Evolutionary conservation across 164 flowering plant genomes (phyloP), one percentile per base, ranked within the genome.

Genomic region (Echeveria elegans): DNA sequence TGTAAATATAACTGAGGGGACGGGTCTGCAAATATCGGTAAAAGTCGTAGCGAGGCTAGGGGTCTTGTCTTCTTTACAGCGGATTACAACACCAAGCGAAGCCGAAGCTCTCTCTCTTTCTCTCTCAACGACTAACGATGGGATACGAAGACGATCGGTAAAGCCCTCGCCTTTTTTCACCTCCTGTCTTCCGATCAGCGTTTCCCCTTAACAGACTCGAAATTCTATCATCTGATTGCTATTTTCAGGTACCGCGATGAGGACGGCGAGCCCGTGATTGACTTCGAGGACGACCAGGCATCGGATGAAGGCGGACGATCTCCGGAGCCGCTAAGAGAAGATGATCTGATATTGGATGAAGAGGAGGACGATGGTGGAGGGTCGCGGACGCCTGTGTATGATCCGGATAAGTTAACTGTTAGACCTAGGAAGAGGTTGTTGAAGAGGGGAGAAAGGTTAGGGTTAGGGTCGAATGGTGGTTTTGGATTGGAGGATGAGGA

Each of bases 181-280:
- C 1, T 24, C 5, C 31, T 18, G 6, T 11, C 2, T 45, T 6
- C 21, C 52, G 59, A n/a, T 47, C 72, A 68, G 76, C 73, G 69
- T 67, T 59, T 65, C 24, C 48, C 60, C 31, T 58, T 1, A 34
- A 30, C 30, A 12, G 1, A 28, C 41, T 68, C 14, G 45, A 40
- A 9, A 40, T 7, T 40, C 45, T 32, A 37, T 28, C 2, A 62
- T 65, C 45, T 12, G 64, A 14, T 48, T 28, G 34, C 50, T 45
- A 36, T 38, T 58, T 53, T 31, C 82, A 91, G 97, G 75, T 85
- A 78, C 71, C 80, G 85, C 14, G 96, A 92, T 26, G 98, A 92
- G 65, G 91, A 92, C 29, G 98, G 96, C 1, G 98, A 92, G 80
- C 82, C 90, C 1, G 76, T 92, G 82, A 82, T 92, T 91, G 91